These are phyloP conservation scores for Lolium perenne DNA, from an alignment of 176 grass and related monocot genomes.

Conservation along the genomic window DNA sequence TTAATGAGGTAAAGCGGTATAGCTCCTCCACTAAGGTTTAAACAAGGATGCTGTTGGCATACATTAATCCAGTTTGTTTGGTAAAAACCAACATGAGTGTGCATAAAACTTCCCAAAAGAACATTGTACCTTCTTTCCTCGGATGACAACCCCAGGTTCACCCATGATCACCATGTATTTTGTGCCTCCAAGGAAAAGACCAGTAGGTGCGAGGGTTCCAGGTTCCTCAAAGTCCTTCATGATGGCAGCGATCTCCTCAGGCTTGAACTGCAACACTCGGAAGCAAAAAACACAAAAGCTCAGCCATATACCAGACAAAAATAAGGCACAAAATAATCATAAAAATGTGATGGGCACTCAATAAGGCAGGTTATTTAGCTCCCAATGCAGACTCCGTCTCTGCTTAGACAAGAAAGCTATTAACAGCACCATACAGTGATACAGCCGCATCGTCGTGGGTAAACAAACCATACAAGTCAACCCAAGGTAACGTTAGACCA, in stretches of 20 bases:
- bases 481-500: background rate
- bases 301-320: background rate
- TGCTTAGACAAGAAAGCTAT: background rate
- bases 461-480: background rate
- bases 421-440: background rate
- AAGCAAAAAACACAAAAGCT: constrained; percentile 25
- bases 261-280: constrained; percentile 50
- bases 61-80: background rate
- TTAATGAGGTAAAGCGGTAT: background rate
- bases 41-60: background rate
- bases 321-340: background rate
- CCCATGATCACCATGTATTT: constrained; percentile 98
- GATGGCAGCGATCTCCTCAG: constrained; percentile 63
- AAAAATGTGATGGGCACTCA: background rate
- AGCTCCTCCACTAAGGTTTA: background rate
- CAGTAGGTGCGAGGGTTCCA: constrained; percentile 75
- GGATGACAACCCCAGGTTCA: constrained; percentile 74
- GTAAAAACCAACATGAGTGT: background rate
- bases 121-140: constrained; percentile 79
- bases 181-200: constrained; percentile 68
- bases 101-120: too few relatives aligned
- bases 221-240: constrained; percentile 72
- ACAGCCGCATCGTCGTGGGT: background rate
- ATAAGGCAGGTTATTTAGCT: background rate
- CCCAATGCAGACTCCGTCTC: background rate